Evolutionary conservation across 495 filamentous ascomycete genomes (phyloP).

Genomic region (Penicillium cataractarum): DNA sequence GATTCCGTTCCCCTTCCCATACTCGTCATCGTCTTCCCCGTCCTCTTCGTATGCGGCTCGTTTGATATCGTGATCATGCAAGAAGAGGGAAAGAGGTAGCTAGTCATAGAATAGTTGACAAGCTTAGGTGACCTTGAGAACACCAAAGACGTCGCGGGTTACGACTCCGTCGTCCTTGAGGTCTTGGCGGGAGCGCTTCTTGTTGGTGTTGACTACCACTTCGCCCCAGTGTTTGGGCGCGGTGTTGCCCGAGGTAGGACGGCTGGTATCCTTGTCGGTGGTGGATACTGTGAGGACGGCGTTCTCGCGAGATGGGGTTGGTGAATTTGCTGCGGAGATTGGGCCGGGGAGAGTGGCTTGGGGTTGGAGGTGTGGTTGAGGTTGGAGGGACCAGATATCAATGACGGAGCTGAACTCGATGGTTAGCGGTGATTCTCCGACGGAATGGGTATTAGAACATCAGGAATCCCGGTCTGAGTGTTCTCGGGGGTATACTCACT

Average conservation of each 20-base stretch:
- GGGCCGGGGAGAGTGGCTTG: constrained; percentile 46
- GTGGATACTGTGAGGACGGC: constrained; percentile 24
- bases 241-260: constrained; percentile 29
- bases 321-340: constrained; percentile 36
- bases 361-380: constrained; percentile 52
- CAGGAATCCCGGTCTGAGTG: too few relatives aligned
- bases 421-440: neutral
- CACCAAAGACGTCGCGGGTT: constrained; percentile 49
- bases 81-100: constrained; percentile 7
- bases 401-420: constrained; percentile 43
- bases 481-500: constrained; percentile 39
- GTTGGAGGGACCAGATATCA: constrained; percentile 55
- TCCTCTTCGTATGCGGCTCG: constrained; percentile 15
- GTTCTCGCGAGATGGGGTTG: constrained; percentile 24
- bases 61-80: constrained; percentile 22
- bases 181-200: constrained; percentile 39
- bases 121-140: constrained; percentile 43
- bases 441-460: neutral
- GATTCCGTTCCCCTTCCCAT: neutral
- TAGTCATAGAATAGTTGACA: neutral
- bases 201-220: constrained; percentile 49
- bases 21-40: constrained; percentile 4
- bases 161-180: constrained; percentile 28
- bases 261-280: constrained; percentile 23
- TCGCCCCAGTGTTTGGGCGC: constrained; percentile 54